Base-by-base conservation (phyloP, 148 eudicot genomes). In the Hydrangea macrophylla region DNA sequence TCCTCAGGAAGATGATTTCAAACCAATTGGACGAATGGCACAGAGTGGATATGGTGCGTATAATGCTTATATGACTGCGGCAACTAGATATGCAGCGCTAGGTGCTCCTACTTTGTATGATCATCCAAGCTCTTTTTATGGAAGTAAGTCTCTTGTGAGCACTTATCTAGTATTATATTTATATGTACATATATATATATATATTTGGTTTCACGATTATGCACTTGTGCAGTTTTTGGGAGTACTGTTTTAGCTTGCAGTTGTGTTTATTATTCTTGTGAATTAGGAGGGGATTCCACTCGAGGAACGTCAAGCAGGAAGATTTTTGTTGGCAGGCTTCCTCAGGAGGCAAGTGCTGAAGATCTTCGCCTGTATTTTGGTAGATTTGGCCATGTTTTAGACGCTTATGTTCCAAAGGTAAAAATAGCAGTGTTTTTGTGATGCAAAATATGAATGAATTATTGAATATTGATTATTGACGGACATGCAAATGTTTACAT, bases 71-170 rank as follows among this genome's bases (percentile, higher is more conserved):
- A 92, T 91, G 6, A 83, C 73, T 83, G 88, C 95, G 50, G 88
- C 97, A 69, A 95, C 97, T 64, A 87, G 96, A 86, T 95, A 95
- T 81, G 97, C 92, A 58, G 83, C 97, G 32, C 66, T 91, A 62
- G 99, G 99, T 75, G 87, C 97, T 62, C 99, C 99, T 64, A 95
- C 99, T 70, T 68, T 89, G 61, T 95, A 95, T 79, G 99, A 95
- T 72, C 88, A 76, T 74, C 97, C 91, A 6, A 79, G 92, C 31
- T 64, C 96, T 66, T 65, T 84, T 67, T 89, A 91, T 71, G 96
- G 92, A 84, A 91, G 99, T 91, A 81, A 82, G 96, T 74, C 28
- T 15, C 42, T 33, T 68, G 37, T 62, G 31, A n/a, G 48, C 26
- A 13, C 20, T n/a, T n/a, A n/a, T n/a, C n/a, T n/a, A n/a, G n/a